phyloP scores from a whole-genome alignment of 208 protist species.

The Wallacemonas sp. region DNA sequence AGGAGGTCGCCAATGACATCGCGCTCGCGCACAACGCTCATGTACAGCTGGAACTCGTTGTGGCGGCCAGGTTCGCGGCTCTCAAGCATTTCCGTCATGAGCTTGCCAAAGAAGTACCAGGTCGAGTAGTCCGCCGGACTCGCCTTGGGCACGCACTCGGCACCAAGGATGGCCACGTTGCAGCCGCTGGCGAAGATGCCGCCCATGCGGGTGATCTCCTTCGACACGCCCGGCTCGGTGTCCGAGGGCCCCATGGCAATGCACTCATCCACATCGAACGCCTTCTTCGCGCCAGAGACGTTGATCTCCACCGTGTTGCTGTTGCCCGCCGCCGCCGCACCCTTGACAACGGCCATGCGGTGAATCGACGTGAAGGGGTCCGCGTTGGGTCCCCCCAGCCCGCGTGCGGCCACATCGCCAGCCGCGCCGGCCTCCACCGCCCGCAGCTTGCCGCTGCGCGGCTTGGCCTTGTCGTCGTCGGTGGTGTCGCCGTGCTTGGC shows the following conservation, averaged over 20 bases:
- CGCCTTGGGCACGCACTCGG: slow-evolving; percentile 31
- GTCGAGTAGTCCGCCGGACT: slow-evolving; percentile 37
- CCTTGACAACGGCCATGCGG: slow-evolving; percentile 42
- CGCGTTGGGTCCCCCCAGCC: background rate
- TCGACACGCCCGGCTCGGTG: slow-evolving; percentile 20
- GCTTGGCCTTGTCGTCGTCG: slow-evolving; percentile 12
- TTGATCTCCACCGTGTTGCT: slow-evolving; percentile 41
- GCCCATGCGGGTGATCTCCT: slow-evolving; percentile 43
- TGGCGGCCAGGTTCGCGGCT: slow-evolving; percentile 9
- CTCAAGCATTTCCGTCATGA: slow-evolving; percentile 30
- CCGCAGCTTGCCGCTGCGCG: no score
- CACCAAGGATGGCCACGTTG: slow-evolving; percentile 50
- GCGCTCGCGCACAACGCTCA: slow-evolving; percentile 44
- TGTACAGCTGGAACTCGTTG: slow-evolving; percentile 42
- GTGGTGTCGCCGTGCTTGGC: slow-evolving; percentile 15
- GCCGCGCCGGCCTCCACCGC: no score
- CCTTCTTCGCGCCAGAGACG: slow-evolving; percentile 38
- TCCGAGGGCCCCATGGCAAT: slow-evolving; percentile 20
- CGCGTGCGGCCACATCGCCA: background rate
- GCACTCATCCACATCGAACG: slow-evolving; percentile 61
- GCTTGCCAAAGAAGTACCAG: slow-evolving; percentile 41
- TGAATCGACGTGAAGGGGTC: slow-evolving; percentile 46
- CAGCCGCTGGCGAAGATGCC: slow-evolving; percentile 34
- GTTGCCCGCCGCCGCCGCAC: slow-evolving; percentile 22
- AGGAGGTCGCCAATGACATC: slow-evolving; percentile 44